A percentile compares a stretch with the other conserved stretches of the same genome.
phyloP scores from a whole-genome alignment of 1,284 basidiomycete species.

The Ganoderma sinense region DNA sequence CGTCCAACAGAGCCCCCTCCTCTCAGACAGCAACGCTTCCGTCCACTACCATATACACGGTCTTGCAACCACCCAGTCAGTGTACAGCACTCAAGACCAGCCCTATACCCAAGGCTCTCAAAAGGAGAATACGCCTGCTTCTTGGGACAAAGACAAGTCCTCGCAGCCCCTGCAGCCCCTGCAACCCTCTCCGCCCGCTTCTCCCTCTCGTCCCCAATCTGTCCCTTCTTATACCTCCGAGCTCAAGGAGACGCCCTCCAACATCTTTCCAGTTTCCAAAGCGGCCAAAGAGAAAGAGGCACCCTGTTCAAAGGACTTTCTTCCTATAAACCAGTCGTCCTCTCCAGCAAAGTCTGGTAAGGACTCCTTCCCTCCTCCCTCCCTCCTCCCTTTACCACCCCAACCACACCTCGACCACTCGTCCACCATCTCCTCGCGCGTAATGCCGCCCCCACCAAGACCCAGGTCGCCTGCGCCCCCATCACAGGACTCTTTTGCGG shows the following conservation, averaged over 20 bases:
- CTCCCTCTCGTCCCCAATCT: slow-evolving; percentile 12
- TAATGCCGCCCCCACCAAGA: slow-evolving; percentile 24
- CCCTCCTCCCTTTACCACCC: not conserved
- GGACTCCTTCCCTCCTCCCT: slow-evolving; percentile 17
- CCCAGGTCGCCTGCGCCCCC: slow-evolving; percentile 46
- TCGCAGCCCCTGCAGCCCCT: slow-evolving; percentile 5
- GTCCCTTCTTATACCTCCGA: slow-evolving; percentile 13
- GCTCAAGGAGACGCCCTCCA: slow-evolving; percentile 7
- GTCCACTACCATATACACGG: slow-evolving; percentile 62
- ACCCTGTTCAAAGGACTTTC: slow-evolving; percentile 13
- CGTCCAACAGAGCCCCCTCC: not conserved
- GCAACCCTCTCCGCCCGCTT: slow-evolving; percentile 5
- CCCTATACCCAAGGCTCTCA: slow-evolving; percentile 50
- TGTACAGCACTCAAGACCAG: slow-evolving; percentile 41
- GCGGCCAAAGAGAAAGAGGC: slow-evolving; percentile 15
- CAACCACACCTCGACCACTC: slow-evolving; percentile 1
- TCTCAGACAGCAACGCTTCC: slow-evolving; percentile 11
- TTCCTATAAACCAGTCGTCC: not conserved
- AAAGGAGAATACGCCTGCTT: slow-evolving; percentile 54
- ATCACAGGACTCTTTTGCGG: slow-evolving; percentile 71
- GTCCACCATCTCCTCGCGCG: slow-evolving; percentile 10
- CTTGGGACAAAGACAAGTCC: slow-evolving; percentile 14
- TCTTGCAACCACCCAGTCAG: slow-evolving; percentile 57
- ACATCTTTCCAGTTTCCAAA: not conserved
- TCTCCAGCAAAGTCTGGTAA: slow-evolving; percentile 14